Percentiles rank a stretch among this genome's conserved stretches.
Conservation (phyloP, 164 flowering plant species). For the Malania oleifera region DNA sequence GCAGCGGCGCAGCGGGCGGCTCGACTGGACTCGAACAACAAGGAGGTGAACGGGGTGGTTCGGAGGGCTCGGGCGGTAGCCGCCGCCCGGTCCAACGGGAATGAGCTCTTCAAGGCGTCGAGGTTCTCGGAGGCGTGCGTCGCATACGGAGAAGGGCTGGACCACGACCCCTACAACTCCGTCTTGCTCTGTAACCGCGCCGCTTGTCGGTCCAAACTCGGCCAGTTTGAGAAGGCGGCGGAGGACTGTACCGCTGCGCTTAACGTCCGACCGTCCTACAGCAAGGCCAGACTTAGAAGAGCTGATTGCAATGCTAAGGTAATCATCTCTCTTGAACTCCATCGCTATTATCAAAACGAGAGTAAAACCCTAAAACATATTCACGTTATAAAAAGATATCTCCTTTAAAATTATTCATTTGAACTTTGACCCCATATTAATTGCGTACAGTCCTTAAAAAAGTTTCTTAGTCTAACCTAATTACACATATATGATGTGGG, state of each 20-base stretch:
- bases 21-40: slow-evolving; percentile 48
- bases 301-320: slow-evolving; percentile 72
- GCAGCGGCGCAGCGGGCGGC: slow-evolving; percentile 47
- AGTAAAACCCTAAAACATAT: too few species aligned
- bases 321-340: slow-evolving; percentile 1
- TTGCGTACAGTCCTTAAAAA: too few species aligned
- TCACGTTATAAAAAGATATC: too few species aligned
- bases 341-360: too few species aligned
- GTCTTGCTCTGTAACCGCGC: slow-evolving; percentile 69
- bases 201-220: slow-evolving; percentile 56
- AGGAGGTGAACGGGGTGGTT: slow-evolving; percentile 37
- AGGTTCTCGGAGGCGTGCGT: slow-evolving; percentile 49
- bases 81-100: slow-evolving; percentile 60
- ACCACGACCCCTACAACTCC: slow-evolving; percentile 54
- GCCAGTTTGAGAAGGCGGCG: slow-evolving; percentile 50
- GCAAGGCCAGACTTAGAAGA: slow-evolving; percentile 67
- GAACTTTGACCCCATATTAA: too few species aligned
- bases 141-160: slow-evolving; percentile 63
- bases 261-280: slow-evolving; percentile 38
- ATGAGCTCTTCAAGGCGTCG: slow-evolving; percentile 48
- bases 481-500: too few species aligned
- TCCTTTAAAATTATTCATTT: too few species aligned
- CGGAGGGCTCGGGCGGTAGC: slow-evolving; percentile 46
- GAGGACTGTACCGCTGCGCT: slow-evolving; percentile 74
- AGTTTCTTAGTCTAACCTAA: too few species aligned